A percentile compares a stretch with the other conserved stretches of the same genome.
These are phyloP conservation scores for Coemansia umbellata DNA, from an alignment of 192 early-diverging fungal species.

Conservation along the genomic window DNA sequence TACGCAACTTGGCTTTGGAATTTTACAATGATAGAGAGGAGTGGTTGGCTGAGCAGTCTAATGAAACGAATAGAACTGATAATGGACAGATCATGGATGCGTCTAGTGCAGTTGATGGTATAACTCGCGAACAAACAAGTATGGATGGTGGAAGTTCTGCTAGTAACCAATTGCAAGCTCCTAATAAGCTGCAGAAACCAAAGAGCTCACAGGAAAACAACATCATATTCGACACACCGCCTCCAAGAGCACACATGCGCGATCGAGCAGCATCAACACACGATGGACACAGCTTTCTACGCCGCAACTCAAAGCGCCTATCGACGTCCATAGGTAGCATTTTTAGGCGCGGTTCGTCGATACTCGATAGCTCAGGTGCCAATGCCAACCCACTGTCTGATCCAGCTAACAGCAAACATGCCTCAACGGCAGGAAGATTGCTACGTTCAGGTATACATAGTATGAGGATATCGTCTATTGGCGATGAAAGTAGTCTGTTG, in stretches of 20 bases:
- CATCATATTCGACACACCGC: no score
- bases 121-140: no score
- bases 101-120: no score
- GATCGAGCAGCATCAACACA: conserved; percentile 17
- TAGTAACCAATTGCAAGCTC: no score
- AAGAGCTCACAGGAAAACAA: neutral
- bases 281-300: conserved; percentile 19
- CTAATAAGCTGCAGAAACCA: no score
- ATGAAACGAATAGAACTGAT: neutral
- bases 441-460: neutral
- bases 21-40: conserved; percentile 9
- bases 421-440: no score
- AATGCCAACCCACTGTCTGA: neutral
- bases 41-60: neutral
- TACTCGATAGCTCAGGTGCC: neutral
- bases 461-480: neutral
- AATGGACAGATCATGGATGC: no score
- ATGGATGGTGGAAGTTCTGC: no score
- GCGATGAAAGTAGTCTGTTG: neutral
- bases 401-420: neutral
- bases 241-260: neutral
- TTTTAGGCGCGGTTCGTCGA: conserved; percentile 14
- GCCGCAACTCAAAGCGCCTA: conserved; percentile 33
- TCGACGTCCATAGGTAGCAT: conserved; percentile 25
- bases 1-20: conserved; percentile 10